Evolutionary conservation across 441 rosid genomes (phyloP).

Genomic region (Gossypium davidsonii): DNA sequence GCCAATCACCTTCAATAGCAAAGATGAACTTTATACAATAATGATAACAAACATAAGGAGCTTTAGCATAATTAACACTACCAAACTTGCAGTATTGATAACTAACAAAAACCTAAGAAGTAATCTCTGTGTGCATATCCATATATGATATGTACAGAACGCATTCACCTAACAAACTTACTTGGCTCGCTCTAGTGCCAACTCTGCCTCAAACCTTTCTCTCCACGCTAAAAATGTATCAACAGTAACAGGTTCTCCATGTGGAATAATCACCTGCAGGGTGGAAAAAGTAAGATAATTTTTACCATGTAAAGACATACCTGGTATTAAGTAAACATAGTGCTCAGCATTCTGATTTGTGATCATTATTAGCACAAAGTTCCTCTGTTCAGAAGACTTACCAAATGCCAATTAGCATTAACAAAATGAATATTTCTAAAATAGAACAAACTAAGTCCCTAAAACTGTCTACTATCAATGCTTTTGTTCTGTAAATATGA

Average conservation of each 20-base stretch:
- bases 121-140: neutral
- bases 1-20: neutral
- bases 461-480: neutral
- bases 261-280: constrained; percentile 72
- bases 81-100: neutral
- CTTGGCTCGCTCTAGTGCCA: constrained; percentile 97
- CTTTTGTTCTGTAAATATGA: neutral
- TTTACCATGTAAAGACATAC: neutral
- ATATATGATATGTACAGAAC: neutral
- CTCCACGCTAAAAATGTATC: constrained; percentile 95
- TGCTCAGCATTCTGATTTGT: neutral
- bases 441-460: neutral
- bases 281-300: neutral
- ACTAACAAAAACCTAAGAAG: neutral
- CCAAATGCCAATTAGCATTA: neutral
- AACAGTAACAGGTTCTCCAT: constrained; percentile 95
- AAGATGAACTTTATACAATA: neutral
- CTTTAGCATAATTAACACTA: neutral
- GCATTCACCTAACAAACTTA: constrained; percentile 32
- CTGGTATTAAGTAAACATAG: neutral
- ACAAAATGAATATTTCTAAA: neutral
- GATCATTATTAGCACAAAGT: neutral
- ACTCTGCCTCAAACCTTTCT: constrained; percentile 94
- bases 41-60: neutral
- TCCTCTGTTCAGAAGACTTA: neutral